A percentile compares a stretch with the other conserved stretches of the same genome.
Conservation (phyloP, 805 yeast genomes). For the Kodamaea sagamina region DNA sequence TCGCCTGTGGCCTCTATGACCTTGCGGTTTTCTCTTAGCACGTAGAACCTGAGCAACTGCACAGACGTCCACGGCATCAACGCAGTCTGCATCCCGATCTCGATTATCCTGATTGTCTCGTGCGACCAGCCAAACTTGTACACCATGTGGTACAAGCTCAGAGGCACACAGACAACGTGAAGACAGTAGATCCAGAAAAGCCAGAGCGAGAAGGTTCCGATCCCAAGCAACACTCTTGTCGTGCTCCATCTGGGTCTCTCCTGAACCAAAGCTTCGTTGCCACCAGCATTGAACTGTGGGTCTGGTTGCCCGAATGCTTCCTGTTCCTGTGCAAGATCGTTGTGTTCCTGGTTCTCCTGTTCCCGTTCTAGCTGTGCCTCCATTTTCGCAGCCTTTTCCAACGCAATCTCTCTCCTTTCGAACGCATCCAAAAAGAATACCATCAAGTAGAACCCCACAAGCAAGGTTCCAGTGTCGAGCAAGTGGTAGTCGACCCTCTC, state of each 20-base stretch:
- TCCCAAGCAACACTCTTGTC: not conserved
- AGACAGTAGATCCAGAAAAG: constrained; percentile 1
- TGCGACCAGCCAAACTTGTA: not conserved
- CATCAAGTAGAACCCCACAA: constrained; percentile 1
- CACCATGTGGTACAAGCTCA: not conserved
- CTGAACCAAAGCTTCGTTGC: not conserved
- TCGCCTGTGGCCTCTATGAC: constrained; percentile 5
- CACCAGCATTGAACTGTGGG: not conserved
- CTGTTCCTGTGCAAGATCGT: not conserved
- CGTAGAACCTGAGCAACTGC: constrained; percentile 3
- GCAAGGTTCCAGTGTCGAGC: constrained; percentile 5
- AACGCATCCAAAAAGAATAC: not conserved
- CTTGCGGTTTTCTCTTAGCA: constrained; percentile 1
- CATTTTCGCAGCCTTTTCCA: not conserved
- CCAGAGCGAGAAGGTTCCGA: not conserved
- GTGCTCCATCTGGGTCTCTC: not conserved
- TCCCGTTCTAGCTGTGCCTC: not conserved
- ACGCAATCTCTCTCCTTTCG: not conserved
- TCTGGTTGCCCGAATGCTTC: not conserved
- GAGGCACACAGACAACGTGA: not conserved
- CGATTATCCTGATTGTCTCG: not conserved
- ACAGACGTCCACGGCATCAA: constrained; percentile 6
- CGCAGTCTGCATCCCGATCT: not conserved
- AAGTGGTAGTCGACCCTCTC: not conserved
- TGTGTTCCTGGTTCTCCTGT: not conserved